Evolutionary conservation across 2,329 filamentous ascomycete species (phyloP).

Genomic region (Byssoonygena ceratinophila): DNA sequence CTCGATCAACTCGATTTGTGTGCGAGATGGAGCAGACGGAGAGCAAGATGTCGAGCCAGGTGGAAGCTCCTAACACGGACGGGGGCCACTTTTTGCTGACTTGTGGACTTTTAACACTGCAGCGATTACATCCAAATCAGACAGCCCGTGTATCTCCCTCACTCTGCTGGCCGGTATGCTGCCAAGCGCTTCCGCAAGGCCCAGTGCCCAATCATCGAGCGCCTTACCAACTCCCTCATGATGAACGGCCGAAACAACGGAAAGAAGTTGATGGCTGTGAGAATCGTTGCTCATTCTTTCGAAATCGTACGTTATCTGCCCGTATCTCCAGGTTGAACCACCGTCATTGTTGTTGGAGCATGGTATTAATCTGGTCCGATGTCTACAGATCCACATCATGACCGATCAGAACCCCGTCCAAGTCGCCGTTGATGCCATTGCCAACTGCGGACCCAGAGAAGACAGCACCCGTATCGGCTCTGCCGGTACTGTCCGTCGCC

Average conservation of each 20-base stretch:
- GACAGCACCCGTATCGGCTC: constrained; percentile 99
- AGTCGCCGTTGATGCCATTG: constrained; percentile 97
- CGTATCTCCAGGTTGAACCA: constrained; percentile 4
- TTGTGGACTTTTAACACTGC: constrained; percentile 18
- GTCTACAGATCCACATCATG: constrained; percentile 90
- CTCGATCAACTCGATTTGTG: not conserved
- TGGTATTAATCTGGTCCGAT: not conserved
- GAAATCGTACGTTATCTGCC: constrained; percentile 86
- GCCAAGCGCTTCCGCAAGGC: constrained; percentile 99
- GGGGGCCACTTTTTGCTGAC: not conserved
- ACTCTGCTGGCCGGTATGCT: constrained; percentile 97
- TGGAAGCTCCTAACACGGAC: not conserved
- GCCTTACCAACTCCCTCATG: constrained; percentile 99
- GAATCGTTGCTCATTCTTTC: constrained; percentile 97
- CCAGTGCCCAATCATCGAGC: constrained; percentile 99
- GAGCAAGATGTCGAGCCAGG: not conserved
- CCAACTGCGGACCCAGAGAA: constrained; percentile 99
- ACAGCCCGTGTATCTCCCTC: constrained; percentile 95
- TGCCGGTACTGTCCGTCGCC: constrained; percentile 98
- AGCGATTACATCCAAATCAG: constrained; percentile 99
- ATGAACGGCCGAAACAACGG: constrained; percentile 99
- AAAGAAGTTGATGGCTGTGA: constrained; percentile 99
- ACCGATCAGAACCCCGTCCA: constrained; percentile 99
- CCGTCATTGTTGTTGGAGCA: not conserved
- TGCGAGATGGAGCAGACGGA: not conserved